Evolutionary conservation across 2,329 filamentous ascomycete genomes (phyloP).

Genomic region (Penicillium sp.): DNA sequence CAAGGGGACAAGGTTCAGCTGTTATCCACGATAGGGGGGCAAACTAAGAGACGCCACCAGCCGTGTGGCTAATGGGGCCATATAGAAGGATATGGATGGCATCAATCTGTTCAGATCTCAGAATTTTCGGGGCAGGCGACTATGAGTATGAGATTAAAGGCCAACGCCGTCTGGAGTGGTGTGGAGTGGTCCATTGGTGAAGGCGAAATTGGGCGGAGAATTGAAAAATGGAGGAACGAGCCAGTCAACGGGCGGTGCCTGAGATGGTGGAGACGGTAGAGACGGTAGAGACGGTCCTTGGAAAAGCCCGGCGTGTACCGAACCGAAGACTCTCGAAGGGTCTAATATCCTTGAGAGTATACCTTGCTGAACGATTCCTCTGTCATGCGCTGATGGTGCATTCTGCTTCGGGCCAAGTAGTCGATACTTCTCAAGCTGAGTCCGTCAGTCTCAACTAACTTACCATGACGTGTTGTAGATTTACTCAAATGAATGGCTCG

Average conservation of each 20-base stretch:
- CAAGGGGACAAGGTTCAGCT: background rate
- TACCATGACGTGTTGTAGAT: no score
- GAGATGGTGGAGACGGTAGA: background rate
- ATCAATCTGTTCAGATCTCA: background rate
- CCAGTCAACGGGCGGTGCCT: conserved; percentile 1
- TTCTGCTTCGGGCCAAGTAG: background rate
- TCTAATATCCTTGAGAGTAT: no score
- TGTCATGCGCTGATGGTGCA: background rate
- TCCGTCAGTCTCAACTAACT: background rate
- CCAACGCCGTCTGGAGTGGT: background rate
- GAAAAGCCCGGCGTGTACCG: background rate
- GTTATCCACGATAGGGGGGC: background rate
- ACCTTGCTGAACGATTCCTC: no score
- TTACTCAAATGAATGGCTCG: no score
- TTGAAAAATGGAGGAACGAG: background rate
- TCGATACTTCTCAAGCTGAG: background rate
- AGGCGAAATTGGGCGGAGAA: background rate
- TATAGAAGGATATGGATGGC: background rate
- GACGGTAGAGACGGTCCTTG: background rate
- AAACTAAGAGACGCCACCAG: background rate
- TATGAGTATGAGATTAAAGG: conserved; percentile 1
- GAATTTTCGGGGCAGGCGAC: background rate
- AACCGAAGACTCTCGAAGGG: background rate
- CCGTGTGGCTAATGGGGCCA: background rate
- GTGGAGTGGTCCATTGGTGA: background rate